Conservation (phyloP, 1,139 yeast genomes). For the Hansenula lynferdii region DNA sequence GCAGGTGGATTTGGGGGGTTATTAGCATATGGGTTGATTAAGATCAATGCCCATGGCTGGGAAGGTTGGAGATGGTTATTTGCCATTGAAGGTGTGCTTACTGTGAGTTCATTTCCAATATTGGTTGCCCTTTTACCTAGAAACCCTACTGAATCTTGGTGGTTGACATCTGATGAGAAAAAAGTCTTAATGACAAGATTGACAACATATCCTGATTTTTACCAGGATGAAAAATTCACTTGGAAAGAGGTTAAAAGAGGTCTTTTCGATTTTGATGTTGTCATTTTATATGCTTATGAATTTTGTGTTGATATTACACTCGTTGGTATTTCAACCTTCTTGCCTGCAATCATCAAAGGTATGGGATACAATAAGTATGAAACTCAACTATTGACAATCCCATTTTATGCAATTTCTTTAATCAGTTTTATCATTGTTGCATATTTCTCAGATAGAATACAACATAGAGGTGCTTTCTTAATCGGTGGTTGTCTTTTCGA, state of each 20-base stretch:
- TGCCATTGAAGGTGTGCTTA: slow-evolving; percentile 51
- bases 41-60: slow-evolving; percentile 30
- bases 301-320: slow-evolving; percentile 43
- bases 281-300: slow-evolving; percentile 36
- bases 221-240: slow-evolving; percentile 33
- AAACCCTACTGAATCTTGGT: slow-evolving; percentile 27
- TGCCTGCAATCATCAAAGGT: slow-evolving; percentile 40
- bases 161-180: slow-evolving; percentile 42
- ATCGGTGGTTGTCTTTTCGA: slow-evolving; percentile 31
- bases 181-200: slow-evolving; percentile 42
- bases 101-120: slow-evolving; percentile 45
- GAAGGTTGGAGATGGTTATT: slow-evolving; percentile 36
- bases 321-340: slow-evolving; percentile 44
- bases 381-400: slow-evolving; percentile 46
- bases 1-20: slow-evolving; percentile 46
- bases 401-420: slow-evolving; percentile 41
- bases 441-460: slow-evolving; percentile 34
- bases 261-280: slow-evolving; percentile 35
- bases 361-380: slow-evolving; percentile 39
- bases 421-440: slow-evolving; percentile 34
- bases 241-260: slow-evolving; percentile 38
- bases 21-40: slow-evolving; percentile 37
- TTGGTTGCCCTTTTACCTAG: slow-evolving; percentile 15
- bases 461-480: slow-evolving; percentile 30
- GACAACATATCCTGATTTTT: slow-evolving; percentile 30